Base-by-base conservation (phyloP, 2,329 filamentous ascomycete genomes). In the Aspergillus viridinutans region DNA sequence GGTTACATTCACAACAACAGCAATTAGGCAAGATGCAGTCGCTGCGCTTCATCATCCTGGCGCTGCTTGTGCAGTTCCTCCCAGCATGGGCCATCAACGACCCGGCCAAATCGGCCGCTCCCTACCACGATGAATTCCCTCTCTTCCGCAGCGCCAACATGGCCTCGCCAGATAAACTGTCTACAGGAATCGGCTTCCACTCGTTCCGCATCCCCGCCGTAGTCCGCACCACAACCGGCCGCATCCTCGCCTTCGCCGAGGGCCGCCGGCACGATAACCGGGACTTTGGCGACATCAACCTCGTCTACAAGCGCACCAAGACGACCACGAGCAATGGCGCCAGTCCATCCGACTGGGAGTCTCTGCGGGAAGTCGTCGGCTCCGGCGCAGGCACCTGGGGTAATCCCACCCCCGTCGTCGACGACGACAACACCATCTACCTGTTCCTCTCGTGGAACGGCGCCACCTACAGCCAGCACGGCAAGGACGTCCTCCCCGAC, bases 401-500 rank as follows among this genome's bases (percentile, higher is more conserved):
- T n/a, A 71, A 71, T 51, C 67, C 68, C 3, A 68, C 68, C 7
- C 56, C 68, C 2, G 68, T 70, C 23, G 64, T 69, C 6, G 68
- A 69, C 53, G 40, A 20, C n/a, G 67, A 66, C 45, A 57, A 58
- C 48, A 71, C 67, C 38, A 65, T 71, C 58, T 71, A 71, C 55
- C 63, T 71, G 12, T 71, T 69, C 52, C 50, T 69, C 53, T 68
- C 60, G 51, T 69, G 67, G 68, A 70, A 71, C 54, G 56, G 53
- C 28, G 66, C 57, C 52, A 58, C 47, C 26, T 68, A 69, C 60
- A 69, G 65, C 59, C 68, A 67, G 47, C 52, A 62, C 3, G 68
- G 67, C 49, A 52, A 56, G 29, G 59, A 64, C 51, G 49, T 29
- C 12, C 64, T 69, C 4, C 58, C 61, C 25, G 47, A 21, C 45